Conservation (phyloP, 306 rosid genomes). For the Astragalus membranaceus region DNA sequence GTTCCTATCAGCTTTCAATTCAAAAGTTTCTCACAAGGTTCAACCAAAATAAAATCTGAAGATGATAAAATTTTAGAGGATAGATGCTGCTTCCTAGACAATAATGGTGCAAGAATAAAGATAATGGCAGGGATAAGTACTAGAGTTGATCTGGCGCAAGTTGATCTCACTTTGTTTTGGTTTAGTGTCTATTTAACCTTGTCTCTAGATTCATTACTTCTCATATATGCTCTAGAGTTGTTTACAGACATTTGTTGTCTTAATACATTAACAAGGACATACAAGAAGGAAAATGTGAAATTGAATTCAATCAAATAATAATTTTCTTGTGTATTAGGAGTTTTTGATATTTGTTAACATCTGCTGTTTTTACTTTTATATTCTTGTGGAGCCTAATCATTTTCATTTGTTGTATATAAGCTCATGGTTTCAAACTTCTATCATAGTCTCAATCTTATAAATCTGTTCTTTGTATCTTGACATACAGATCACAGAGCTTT, state of each 20-base stretch:
- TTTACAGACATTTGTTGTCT: background rate
- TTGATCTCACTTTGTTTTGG: background rate
- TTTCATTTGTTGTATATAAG: background rate
- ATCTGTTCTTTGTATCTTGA: conserved; percentile 20
- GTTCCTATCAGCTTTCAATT: no score
- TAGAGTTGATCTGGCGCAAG: background rate
- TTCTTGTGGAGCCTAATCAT: background rate
- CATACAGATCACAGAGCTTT: conserved; percentile 64
- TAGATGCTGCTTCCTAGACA: background rate
- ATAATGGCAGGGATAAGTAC: background rate
- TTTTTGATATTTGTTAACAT: background rate
- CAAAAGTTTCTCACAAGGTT: background rate
- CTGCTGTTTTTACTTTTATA: background rate
- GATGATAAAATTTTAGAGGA: background rate
- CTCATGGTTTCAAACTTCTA: background rate
- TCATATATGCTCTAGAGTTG: background rate
- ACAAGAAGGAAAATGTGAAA: background rate
- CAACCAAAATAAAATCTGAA: background rate
- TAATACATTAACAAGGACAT: background rate
- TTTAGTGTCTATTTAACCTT: background rate
- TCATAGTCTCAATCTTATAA: conserved; percentile 4
- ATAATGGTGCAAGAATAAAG: background rate
- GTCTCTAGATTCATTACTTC: background rate
- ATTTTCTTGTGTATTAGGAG: background rate
- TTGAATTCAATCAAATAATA: background rate